phyloP scores from a whole-genome alignment of 2,329 filamentous ascomycete species.

The Beauveria asiatica region DNA sequence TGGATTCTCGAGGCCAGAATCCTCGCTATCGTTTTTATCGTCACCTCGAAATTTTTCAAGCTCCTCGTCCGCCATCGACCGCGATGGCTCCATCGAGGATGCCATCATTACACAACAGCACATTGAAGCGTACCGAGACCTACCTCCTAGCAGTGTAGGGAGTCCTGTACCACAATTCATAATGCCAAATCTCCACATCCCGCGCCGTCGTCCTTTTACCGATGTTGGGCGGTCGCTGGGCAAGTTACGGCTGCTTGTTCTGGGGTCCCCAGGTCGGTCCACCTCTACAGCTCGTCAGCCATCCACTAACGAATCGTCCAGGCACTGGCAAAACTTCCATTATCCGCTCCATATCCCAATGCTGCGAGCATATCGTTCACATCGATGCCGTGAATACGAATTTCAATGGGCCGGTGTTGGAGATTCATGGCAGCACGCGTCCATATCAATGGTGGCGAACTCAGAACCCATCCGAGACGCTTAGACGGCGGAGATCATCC shows the following conservation, averaged over 20 bases:
- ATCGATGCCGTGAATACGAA: conserved; percentile 56
- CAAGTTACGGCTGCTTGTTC: conserved; percentile 79
- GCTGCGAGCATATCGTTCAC: conserved; percentile 87
- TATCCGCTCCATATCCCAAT: conserved; percentile 79
- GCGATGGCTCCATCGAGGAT: conserved; percentile 19
- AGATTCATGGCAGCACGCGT: conserved; percentile 72
- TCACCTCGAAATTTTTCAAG: conserved; percentile 45
- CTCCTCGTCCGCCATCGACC: conserved; percentile 30
- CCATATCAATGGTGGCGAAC: conserved; percentile 88
- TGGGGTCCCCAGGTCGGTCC: conserved; percentile 61
- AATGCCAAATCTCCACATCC: conserved; percentile 94
- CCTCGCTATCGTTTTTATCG: conserved; percentile 37
- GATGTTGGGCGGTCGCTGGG: conserved; percentile 76
- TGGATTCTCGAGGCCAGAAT: conserved; percentile 21
- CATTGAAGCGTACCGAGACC: conserved; percentile 14
- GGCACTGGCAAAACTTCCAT: conserved; percentile 84
- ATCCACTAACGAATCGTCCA: conserved; percentile 25
- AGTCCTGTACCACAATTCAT: conserved; percentile 65
- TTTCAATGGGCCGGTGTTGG: conserved; percentile 36
- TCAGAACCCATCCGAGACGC: conserved; percentile 52
- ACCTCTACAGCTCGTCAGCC: neutral
- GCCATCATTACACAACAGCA: conserved; percentile 11
- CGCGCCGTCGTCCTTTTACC: conserved; percentile 81
- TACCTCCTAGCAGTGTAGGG: conserved; percentile 14
- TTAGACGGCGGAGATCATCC: conserved; percentile 56